Evolutionary conservation across 2,329 filamentous ascomycete species (phyloP).

Genomic region (Phoma herbarum): DNA sequence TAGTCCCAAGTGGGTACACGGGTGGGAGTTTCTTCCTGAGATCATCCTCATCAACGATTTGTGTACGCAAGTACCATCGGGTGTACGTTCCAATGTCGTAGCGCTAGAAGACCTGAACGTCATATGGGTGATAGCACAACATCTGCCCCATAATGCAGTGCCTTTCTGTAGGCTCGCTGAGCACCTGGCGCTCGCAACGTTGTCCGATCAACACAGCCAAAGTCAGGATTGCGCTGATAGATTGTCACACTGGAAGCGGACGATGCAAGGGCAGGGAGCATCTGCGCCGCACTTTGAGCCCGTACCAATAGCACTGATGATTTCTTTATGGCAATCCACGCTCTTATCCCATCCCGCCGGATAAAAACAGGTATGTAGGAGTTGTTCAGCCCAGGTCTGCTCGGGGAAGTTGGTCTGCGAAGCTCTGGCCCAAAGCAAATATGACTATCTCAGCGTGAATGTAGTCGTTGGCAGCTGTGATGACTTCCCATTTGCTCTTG

Average conservation of each 20-base stretch:
- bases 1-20: neutral
- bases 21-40: neutral
- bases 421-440: conserved; percentile 8
- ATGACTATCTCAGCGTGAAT: neutral
- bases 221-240: conserved; percentile 1
- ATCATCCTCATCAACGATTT: neutral
- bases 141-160: conserved; percentile 5
- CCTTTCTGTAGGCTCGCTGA: neutral
- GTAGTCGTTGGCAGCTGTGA: neutral
- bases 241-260: neutral
- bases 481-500: neutral
- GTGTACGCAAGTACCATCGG: neutral
- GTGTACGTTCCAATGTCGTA: neutral
- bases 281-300: conserved; percentile 6
- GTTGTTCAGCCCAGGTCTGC: neutral
- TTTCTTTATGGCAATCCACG: neutral
- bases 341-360: neutral
- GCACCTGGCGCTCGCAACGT: neutral
- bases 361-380: neutral
- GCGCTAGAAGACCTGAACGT: neutral
- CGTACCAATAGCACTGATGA: conserved; percentile 4
- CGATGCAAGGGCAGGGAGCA: conserved; percentile 2
- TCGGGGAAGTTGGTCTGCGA: neutral
- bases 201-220: neutral
- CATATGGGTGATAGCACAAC: conserved; percentile 1